Evolutionary conservation across 768 basidiomycete genomes (phyloP), one percentile per base, ranked within the genome.

Genomic region (Pluteus cervinus): DNA sequence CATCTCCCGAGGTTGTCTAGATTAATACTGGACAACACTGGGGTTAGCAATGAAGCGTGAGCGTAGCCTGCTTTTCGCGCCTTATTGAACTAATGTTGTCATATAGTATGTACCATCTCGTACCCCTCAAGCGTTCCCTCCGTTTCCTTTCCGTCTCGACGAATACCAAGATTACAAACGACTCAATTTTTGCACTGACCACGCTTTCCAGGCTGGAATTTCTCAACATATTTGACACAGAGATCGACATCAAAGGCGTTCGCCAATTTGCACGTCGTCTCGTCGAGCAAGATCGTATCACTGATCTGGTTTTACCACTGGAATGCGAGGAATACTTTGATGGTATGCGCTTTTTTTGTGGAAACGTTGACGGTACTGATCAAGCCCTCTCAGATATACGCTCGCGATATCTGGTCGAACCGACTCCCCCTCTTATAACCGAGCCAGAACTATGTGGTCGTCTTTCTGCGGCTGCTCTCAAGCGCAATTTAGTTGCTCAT

Each of bases 401-500:
- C 22, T 49, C 51, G 4, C 55, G 68, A 39, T 81, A 81, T 56
- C 57, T 74, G 14, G 20, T 75, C 25, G 39, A 73, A 20, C 66
- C 66, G 3, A 36, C 37, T 0, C 66, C 76, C 1, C 78, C 80
- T 6, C 61, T 81, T 24, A 66, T 81, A 41, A 56, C 54, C 11
- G 57, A 68, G 32, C 66, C 74, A 4, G 40, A 47, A 6, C 42
- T 57, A 12, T 73, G 72, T 43, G 35, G 52, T 10, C 51, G 55
- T 8, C 61, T 81, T 9, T 71, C 76, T 11, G 42, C 48, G 4
- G 57, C 59, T 1, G 76, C 75, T 0, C 58, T 83, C 21, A 67
- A 66, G 44, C 61, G 72, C 8, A 83, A 84, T 45, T 65, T 84
- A 4, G 58, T 61, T 14, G 79, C 69, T 1, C 79, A 83, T 47